Evolutionary conservation across 306 rosid genomes (phyloP).

Genomic region (Alnus glutinosa): DNA sequence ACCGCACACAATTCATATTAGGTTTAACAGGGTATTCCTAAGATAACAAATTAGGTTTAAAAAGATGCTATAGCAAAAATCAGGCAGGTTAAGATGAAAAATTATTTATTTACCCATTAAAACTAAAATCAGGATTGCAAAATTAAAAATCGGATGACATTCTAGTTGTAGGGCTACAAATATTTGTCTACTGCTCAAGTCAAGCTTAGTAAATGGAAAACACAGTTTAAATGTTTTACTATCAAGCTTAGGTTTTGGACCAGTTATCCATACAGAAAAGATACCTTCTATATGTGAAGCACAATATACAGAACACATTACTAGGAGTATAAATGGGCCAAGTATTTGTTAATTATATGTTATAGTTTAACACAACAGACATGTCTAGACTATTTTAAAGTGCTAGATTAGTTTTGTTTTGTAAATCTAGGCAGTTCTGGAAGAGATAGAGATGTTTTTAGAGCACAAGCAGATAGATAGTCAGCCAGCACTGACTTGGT

Average conservation of each 20-base stretch:
- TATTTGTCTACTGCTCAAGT: neutral
- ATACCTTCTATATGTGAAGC: neutral
- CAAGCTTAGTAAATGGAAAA: neutral
- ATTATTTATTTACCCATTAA: neutral
- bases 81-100: neutral
- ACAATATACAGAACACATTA: constrained; percentile 6
- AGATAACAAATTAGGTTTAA: too few relatives aligned
- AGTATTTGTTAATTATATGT: neutral
- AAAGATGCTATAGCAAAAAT: neutral
- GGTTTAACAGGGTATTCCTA: neutral
- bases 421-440: neutral
- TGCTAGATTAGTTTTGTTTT: neutral
- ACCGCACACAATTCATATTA: neutral
- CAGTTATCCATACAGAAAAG: constrained; percentile 4
- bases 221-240: neutral
- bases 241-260: constrained; percentile 8
- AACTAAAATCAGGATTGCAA: neutral
- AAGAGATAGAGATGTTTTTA: neutral
- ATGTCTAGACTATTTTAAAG: constrained; percentile 5
- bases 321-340: neutral
- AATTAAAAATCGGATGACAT: neutral
- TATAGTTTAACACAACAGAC: neutral
- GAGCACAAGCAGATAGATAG: constrained; percentile 1
- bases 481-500: neutral
- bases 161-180: neutral